phyloP scores from a whole-genome alignment of 805 yeast species.

The Saturnispora besseyi region DNA sequence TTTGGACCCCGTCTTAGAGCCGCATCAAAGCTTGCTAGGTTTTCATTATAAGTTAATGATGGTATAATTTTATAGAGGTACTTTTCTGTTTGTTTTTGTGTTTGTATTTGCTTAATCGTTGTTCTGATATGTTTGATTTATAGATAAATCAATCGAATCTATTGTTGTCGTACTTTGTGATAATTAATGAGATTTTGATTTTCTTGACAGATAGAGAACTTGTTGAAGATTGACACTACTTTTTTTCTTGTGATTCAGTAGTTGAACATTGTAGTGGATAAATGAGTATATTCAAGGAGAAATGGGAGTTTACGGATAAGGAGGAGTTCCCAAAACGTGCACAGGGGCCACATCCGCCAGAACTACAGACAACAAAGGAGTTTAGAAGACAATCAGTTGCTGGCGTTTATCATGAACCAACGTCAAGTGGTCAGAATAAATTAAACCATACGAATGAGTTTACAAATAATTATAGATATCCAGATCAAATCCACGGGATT shows the following conservation, averaged over 20 bases:
- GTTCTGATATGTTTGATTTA: background rate
- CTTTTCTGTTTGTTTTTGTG: background rate
- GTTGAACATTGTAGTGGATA: background rate
- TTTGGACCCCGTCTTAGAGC: constrained; percentile 27
- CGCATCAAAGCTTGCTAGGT: constrained; percentile 25
- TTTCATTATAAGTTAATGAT: constrained; percentile 4
- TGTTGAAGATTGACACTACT: background rate
- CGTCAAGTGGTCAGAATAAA: background rate
- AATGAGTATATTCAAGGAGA: constrained; percentile 8
- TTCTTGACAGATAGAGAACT: background rate
- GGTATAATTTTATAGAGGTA: background rate
- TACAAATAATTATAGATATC: background rate
- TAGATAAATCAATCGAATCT: background rate
- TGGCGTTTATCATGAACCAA: constrained; percentile 17
- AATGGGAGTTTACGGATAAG: constrained; percentile 4
- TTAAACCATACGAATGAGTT: background rate
- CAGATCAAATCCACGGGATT: background rate
- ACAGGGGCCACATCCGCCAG: constrained; percentile 23
- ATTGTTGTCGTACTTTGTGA: too few relatives aligned
- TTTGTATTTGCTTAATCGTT: background rate
- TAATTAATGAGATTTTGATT: background rate
- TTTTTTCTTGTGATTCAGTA: background rate
- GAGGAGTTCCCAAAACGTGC: constrained; percentile 24
- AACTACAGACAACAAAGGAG: constrained; percentile 7
- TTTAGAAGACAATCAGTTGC: constrained; percentile 28